Base-by-base conservation (phyloP, 345 rosid species). In the Trapa bicornis region DNA sequence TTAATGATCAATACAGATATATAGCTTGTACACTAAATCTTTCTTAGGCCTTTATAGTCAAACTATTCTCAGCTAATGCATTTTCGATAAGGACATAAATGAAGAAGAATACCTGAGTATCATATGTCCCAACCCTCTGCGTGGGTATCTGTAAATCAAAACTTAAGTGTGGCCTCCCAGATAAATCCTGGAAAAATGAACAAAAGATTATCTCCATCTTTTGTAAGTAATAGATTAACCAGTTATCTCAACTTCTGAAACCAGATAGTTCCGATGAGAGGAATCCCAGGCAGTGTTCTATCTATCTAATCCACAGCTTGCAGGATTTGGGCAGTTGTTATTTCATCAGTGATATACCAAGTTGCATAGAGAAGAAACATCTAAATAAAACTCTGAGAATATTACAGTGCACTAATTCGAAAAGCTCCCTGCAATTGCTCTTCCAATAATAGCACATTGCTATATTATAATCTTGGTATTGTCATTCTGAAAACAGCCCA, bases 141-240 rank as follows among this genome's bases (percentile, higher is more conserved):
- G 96, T 89, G 8, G 96, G 93, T 73, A 91, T 85, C 77, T 87
- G 81, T 74, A 91, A 85, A 67, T 84, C 88, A 72, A 81, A 89
- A 66, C 88, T 72, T 76, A 91, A 77, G 80, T 89, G 82, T 0
- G 99, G 93, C 54, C 93, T 72, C 56, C 96, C 96, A 67, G 95
- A 91, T 68, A 94, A 67, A 82, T 94, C 99, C 99, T 94, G 80
- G 47, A 54, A 73, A 48, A 62, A 37, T n/a, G 47, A 72, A 14
- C 54, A 52, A 16, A 66, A 38, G 50, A 66, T 67, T 67, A 71
- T 32, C 37, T 32, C 37, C 38, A 3, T 32, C 13, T n/a, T 58
- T 58, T 11, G 11, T 33, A 32, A 58, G 37, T 58, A 33, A 58
- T 32, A 2, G 15, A 58, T 8, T 58, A 54, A n/a, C 6, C 60